Base-by-base conservation (phyloP, 371 early-diverging fungal species). In the Gilbertella persicaria region DNA sequence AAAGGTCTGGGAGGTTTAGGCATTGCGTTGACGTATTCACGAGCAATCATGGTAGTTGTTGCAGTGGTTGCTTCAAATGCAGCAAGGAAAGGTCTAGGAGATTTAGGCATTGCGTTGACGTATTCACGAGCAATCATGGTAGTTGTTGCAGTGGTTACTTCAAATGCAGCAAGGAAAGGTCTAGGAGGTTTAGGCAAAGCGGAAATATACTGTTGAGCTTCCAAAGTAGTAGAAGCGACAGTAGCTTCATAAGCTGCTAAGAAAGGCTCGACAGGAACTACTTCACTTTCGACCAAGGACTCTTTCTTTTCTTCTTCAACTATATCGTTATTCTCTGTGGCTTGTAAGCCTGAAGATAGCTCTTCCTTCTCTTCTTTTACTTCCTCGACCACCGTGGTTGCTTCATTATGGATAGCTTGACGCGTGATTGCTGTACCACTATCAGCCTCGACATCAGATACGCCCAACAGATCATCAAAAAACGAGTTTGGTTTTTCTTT, bases 131-230 rank as follows among this genome's bases (percentile, higher is more conserved):
- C 50, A 16, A 14, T 17, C 4, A 28, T 8, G 13, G 38, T 6
- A 33, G 2, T 33, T 16, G 29, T 28, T 6, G 50, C 50, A 7
- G 14, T 25, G 12, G n/a, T n/a, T n/a, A n/a, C n/a, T n/a, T n/a
- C n/a, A n/a, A n/a, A n/a, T 25, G 20, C 33, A 20, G 59, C 53
- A 38, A 58, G 50, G 21, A 51, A 47, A 33, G 58, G 57, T 14
- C 2, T n/a, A 3, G 43, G 35, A 14, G 33, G 21, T 14, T 47
- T 36, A 10, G 47, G 36, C 4, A 47, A 4, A 6, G 24, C 6
- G 8, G 21, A 4, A 12, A 40, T 16, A 14, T 40, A 40, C 1
- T 38, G 25, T 50, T 19, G 26, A 2, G 40, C 23, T 23, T 41
- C 23, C 7, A 51, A 24, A 13, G 37, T 5, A 4, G 26, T 37